Evolutionary conservation across 495 filamentous ascomycete genomes (phyloP), one percentile per base, ranked within the genome.

Genomic region (Aspergillus mulundensis): DNA sequence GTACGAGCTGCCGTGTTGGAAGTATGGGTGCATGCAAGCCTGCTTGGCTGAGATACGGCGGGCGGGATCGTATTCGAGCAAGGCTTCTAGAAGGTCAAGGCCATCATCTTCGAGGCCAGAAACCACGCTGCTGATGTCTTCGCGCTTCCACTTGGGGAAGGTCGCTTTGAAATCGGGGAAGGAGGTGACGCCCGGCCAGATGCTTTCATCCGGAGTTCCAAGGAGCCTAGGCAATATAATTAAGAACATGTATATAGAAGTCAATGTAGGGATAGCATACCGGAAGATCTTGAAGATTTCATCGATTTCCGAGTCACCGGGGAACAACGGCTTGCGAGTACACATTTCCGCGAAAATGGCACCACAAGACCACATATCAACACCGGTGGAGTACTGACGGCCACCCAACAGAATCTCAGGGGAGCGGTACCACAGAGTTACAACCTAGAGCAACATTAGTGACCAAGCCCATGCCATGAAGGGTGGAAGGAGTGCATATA

Each of bases 271-370:
- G 24, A 16, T 21, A 21, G 56, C 84, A 61, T 75, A 94, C 91
- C 86, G 82, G 85, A 99, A 99, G 62, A 97, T 99, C 75, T 96
- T 97, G 80, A 97, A 97, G 63, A 99, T 97, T 76, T 99, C 95
- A 63, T 99, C 94, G 72, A 99, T 97, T 70, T 99, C 94, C 2
- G 91, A 96, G 70, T 99, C 95, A 36, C 94, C 94, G 23, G 94
- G 94, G 80, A 99, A 97, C 12, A 97, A 76, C 6, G 94, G 92
- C 73, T 97, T 97, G 64, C 91, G 87, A 15, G 95, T 99, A 79
- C 91, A 96, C 95, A 99, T 97, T 74, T 99, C 94, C 14, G 95
- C 94, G 71, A 99, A 99, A 72, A 99, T 99, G 69, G 94, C 96
- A 40, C 94, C 94, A 49, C 93, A 85, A 28, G 91, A 96, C 94